A percentile compares a stretch with the other conserved stretches of the same genome.
Evolutionary conservation across 257 asterid genomes (phyloP).

Genomic region (Plantago ovata): DNA sequence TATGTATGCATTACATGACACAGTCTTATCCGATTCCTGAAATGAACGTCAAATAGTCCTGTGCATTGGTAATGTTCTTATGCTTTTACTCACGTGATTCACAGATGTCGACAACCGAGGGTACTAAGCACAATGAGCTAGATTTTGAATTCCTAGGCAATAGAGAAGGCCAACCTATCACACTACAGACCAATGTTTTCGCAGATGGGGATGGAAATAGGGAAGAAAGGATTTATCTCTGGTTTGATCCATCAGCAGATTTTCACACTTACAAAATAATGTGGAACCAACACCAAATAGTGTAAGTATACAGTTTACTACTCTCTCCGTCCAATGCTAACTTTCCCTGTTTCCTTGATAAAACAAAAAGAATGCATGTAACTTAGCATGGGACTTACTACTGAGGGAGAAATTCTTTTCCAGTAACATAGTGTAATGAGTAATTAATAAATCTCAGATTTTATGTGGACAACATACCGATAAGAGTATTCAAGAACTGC

Average conservation of each 20-base stretch:
- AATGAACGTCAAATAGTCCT: no score
- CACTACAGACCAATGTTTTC: conserved; percentile 60
- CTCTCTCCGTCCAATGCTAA: no score
- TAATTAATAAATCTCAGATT: conserved; percentile 27
- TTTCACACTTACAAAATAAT: conserved; percentile 56
- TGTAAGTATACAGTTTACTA: conserved; percentile 39
- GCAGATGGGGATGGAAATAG: conserved; percentile 49
- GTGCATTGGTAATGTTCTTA: background rate
- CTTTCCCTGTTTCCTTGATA: no score
- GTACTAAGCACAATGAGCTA: conserved; percentile 47
- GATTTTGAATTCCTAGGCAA: conserved; percentile 78
- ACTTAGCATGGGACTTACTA: no score
- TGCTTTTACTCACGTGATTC: background rate
- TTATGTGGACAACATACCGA: conserved; percentile 56
- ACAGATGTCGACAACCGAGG: conserved; percentile 45
- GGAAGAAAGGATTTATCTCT: conserved; percentile 51
- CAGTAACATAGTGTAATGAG: background rate
- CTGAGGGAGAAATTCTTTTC: background rate
- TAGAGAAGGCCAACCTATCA: conserved; percentile 49
- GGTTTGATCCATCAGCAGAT: conserved; percentile 77
- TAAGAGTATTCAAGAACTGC: conserved; percentile 57
- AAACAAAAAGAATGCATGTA: no score
- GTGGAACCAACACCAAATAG: conserved; percentile 60
- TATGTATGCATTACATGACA: conserved; percentile 33
- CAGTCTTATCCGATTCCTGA: no score